Evolutionary conservation across 2,329 filamentous ascomycete species (phyloP).

Genomic region (Bipolaris bicolor): DNA sequence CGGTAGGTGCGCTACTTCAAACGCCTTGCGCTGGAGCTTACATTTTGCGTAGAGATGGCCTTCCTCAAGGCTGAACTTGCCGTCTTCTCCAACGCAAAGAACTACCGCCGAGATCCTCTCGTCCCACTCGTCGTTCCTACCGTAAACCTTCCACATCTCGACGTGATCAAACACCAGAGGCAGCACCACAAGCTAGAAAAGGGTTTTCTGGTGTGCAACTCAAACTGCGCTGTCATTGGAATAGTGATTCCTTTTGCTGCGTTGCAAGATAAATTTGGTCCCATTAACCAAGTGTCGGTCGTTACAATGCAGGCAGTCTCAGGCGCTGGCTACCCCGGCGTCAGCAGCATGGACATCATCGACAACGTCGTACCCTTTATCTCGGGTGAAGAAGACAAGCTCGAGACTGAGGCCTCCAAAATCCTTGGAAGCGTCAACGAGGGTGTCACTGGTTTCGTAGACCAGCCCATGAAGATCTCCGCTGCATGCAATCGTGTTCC

Average conservation of each 20-base stretch:
- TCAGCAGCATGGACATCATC: slow-evolving; percentile 90
- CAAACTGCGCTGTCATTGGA: slow-evolving; percentile 96
- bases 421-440: slow-evolving; percentile 80
- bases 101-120: slow-evolving; percentile 87
- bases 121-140: slow-evolving; percentile 94
- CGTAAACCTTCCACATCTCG: slow-evolving; percentile 87
- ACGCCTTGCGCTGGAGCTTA: slow-evolving; percentile 1
- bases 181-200: slow-evolving; percentile 73
- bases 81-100: slow-evolving; percentile 98
- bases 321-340: slow-evolving; percentile 87
- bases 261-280: slow-evolving; percentile 83
- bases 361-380: slow-evolving; percentile 98
- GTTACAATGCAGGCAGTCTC: slow-evolving; percentile 96
- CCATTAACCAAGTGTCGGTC: slow-evolving; percentile 76
- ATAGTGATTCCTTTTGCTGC: slow-evolving; percentile 94
- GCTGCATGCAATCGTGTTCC: slow-evolving; percentile 92
- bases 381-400: slow-evolving; percentile 91
- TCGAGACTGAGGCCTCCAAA: slow-evolving; percentile 93
- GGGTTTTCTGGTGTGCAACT: slow-evolving; percentile 96
- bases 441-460: slow-evolving; percentile 74
- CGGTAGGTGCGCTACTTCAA: slow-evolving; percentile 61
- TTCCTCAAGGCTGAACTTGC: slow-evolving; percentile 87
- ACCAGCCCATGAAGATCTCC: slow-evolving; percentile 79
- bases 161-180: slow-evolving; percentile 88
- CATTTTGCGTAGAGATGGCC: slow-evolving; percentile 68